A percentile compares a stretch with the other conserved stretches of the same genome.
Conservation (phyloP, 2,329 filamentous ascomycete species). For the Daldinia sp. region DNA sequence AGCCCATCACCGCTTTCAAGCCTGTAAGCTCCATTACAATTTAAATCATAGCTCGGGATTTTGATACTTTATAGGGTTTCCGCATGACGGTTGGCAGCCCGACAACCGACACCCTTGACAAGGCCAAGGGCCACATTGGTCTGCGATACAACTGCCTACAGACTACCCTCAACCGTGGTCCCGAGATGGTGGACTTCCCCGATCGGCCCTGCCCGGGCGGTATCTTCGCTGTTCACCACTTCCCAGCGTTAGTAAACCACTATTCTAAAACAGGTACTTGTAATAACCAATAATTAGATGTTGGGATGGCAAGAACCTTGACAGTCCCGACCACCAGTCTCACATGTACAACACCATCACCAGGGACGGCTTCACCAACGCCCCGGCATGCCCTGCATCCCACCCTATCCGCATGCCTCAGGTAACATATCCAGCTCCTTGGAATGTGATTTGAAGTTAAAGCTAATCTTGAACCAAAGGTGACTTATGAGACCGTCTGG, state of each 20-base stretch:
- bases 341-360: slow-evolving; percentile 42
- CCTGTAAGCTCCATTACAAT: slow-evolving; percentile 42
- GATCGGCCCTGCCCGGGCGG: slow-evolving; percentile 51
- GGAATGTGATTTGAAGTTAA: no score
- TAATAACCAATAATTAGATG: slow-evolving; percentile 25
- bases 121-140: slow-evolving; percentile 48
- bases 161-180: slow-evolving; percentile 49
- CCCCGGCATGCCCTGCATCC: slow-evolving; percentile 43
- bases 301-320: slow-evolving; percentile 39
- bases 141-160: slow-evolving; percentile 54
- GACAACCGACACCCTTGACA: slow-evolving; percentile 37
- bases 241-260: slow-evolving; percentile 46
- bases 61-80: slow-evolving; percentile 49
- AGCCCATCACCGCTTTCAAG: slow-evolving; percentile 55
- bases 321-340: slow-evolving; percentile 36
- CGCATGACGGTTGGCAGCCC: slow-evolving; percentile 55
- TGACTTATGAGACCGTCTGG: slow-evolving; percentile 57
- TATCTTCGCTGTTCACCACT: slow-evolving; percentile 54
- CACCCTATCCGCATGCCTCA: slow-evolving; percentile 42
- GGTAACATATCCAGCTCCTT: no score
- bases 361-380: slow-evolving; percentile 37
- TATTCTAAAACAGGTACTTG: neutral
- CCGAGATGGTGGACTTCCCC: slow-evolving; percentile 53
- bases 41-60: neutral
- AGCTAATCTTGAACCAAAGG: no score